Base-by-base conservation (phyloP, 2,329 filamentous ascomycete species). In the Pyrenophora teres region DNA sequence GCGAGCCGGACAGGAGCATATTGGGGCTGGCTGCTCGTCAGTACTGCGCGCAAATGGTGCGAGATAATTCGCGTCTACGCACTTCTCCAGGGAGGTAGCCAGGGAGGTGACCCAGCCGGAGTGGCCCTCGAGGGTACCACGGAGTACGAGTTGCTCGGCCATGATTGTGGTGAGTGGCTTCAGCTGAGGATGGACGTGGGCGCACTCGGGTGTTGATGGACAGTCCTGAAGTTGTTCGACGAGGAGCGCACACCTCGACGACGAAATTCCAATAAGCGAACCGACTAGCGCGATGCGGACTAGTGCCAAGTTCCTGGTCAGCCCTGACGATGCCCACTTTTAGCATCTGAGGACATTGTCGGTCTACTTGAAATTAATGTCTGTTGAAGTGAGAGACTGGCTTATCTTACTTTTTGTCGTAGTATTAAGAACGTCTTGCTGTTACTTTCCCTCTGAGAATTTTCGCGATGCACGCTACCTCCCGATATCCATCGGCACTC, bases 51-150 rank as follows among this genome's bases (percentile, higher is more conserved):
- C 62, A 23, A 19, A 31, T 32, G 31, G 30, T 40, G 25, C n/a
- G 16, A 32, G 10, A 13, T 23, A 23, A 18, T 18, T 37, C 37
- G 44, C 31, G 18, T 18, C 13, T 45, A 72, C 70, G 58, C 64
- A 95, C 91, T 97, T 97, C 89, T 97, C 93, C 83, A 97, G 89
- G 74, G 93, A 97, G 79, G 93, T 97, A 74, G 93, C 93, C 82
- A 97, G 86, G 83, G 87, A 92, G 81, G 93, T 97, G 83, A 97
- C 93, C 93, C 93, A 97, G 86, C 93, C 93, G 85, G 89, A 94
- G 88, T 97, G 93, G 87, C 93, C 93, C 88, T 94, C 90, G 80
- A 96, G 90, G 85, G 90, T 94, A 80, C 91, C 91, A 85, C 93
- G 92, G 81, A 94, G 88, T 83, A 95, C 91, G 80, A 94, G 84